Evolutionary conservation across 495 filamentous ascomycete genomes (phyloP).

Genomic region (Tuber borchii): DNA sequence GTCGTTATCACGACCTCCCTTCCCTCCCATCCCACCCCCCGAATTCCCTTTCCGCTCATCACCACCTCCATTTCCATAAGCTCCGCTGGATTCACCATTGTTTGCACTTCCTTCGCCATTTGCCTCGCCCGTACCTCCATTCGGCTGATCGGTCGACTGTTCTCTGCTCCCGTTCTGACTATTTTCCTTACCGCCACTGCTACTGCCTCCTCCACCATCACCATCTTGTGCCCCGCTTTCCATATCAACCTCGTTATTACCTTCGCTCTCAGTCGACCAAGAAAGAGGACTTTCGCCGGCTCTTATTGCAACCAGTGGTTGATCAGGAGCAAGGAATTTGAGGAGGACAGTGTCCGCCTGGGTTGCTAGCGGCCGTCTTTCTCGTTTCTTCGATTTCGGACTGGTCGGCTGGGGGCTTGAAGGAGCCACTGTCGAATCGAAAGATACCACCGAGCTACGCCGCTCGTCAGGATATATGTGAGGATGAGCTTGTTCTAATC

Average conservation of each 20-base stretch:
- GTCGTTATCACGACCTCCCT: constrained; percentile 14
- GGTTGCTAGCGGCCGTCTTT: constrained; percentile 19
- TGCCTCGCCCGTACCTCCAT: constrained; percentile 7
- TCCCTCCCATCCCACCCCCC: constrained; percentile 20
- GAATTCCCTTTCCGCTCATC: constrained; percentile 25
- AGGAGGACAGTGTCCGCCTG: constrained; percentile 55
- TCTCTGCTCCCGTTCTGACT: constrained; percentile 29
- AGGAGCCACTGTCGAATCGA: constrained; percentile 32
- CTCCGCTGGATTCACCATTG: constrained; percentile 13
- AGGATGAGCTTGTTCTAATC: constrained; percentile 35
- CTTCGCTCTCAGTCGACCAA: constrained; percentile 39
- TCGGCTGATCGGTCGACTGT: constrained; percentile 22
- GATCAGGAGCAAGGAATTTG: constrained; percentile 49
- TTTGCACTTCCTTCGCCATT: constrained; percentile 12
- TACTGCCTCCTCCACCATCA: constrained; percentile 32
- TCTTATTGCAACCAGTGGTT: constrained; percentile 45
- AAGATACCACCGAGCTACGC: constrained; percentile 25
- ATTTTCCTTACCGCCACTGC: constrained; percentile 5
- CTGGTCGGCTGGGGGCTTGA: constrained; percentile 24
- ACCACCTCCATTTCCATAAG: constrained; percentile 20
- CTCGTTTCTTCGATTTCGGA: constrained; percentile 7
- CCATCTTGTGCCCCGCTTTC: constrained; percentile 40
- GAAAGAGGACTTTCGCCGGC: constrained; percentile 41
- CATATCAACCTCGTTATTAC: constrained; percentile 41
- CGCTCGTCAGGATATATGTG: constrained; percentile 30